Conservation (phyloP, 2,329 filamentous ascomycete species). For the Curvularia lunata region DNA sequence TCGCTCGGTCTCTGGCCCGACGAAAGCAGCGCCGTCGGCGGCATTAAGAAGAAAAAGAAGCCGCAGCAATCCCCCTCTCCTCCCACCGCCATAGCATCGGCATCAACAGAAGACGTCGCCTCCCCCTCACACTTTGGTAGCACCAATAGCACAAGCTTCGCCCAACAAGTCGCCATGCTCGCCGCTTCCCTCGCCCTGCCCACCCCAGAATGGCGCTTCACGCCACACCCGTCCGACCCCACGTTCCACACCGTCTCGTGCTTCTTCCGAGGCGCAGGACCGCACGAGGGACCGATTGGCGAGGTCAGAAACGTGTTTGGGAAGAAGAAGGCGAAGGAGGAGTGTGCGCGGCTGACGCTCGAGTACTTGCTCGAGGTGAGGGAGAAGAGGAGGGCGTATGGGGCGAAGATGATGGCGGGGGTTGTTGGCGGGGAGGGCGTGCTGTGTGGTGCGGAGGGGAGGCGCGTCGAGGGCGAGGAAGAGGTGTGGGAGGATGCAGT, state of each 20-base stretch:
- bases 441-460: not conserved
- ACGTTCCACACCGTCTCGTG: constrained; percentile 48
- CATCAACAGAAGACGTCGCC: not conserved
- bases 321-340: constrained; percentile 58
- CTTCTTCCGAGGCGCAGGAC: constrained; percentile 37
- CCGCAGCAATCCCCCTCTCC: not conserved
- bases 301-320: constrained; percentile 54
- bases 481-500: not conserved
- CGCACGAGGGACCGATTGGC: constrained; percentile 47
- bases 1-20: constrained; percentile 41
- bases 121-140: not conserved
- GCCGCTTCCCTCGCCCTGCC: constrained; percentile 29
- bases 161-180: constrained; percentile 29
- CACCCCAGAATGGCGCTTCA: constrained; percentile 31
- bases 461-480: not conserved
- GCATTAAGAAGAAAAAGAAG: constrained; percentile 42
- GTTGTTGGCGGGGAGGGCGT: constrained; percentile 11
- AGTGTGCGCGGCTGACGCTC: constrained; percentile 53
- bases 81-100: too few species aligned
- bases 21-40: constrained; percentile 25
- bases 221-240: constrained; percentile 10
- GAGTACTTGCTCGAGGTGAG: constrained; percentile 48
- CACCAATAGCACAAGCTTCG: constrained; percentile 1
- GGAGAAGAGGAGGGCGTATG: constrained; percentile 28
- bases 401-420: constrained; percentile 23